phyloP scores from a whole-genome alignment of 768 basidiomycete species.

The Dentipellis sp. region DNA sequence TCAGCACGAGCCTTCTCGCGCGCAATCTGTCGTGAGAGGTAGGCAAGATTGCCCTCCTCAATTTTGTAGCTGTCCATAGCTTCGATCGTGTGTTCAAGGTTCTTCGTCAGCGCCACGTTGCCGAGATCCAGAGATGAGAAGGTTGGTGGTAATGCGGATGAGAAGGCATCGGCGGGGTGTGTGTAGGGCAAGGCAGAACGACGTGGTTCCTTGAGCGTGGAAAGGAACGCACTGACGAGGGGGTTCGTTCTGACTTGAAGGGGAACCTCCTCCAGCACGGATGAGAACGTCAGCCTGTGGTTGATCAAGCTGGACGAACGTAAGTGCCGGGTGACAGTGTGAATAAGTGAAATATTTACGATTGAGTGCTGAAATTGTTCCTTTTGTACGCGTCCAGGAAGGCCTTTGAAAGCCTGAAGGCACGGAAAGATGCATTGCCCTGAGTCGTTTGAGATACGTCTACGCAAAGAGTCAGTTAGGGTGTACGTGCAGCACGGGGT shows the following conservation, averaged over 20 bases:
- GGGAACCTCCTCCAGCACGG: conserved; percentile 80
- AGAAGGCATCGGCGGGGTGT: conserved; percentile 23
- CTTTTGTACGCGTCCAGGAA: conserved; percentile 80
- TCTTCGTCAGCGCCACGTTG: conserved; percentile 56
- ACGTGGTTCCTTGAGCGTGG: conserved; percentile 44
- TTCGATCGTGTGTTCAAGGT: conserved; percentile 80
- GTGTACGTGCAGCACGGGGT: background rate
- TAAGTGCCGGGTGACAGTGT: background rate
- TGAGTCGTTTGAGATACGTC: conserved; percentile 72
- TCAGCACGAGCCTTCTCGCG: conserved; percentile 79
- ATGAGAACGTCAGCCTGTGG: conserved; percentile 77
- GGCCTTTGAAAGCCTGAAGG: conserved; percentile 71
- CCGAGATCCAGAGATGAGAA: conserved; percentile 68
- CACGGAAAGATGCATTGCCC: conserved; percentile 83
- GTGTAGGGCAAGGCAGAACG: conserved; percentile 28
- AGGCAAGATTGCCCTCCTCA: conserved; percentile 89
- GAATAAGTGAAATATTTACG: conserved; percentile 36
- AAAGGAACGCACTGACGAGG: conserved; percentile 71
- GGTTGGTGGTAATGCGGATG: conserved; percentile 41
- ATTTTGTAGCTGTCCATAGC: conserved; percentile 79
- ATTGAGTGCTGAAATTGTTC: conserved; percentile 75
- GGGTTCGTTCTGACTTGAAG: conserved; percentile 78
- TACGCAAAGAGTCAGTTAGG: conserved; percentile 19
- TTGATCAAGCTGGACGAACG: conserved; percentile 50
- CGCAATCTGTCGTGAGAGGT: conserved; percentile 79